Conservation (phyloP, 139 green algal species). For the Chlorella sp. region DNA sequence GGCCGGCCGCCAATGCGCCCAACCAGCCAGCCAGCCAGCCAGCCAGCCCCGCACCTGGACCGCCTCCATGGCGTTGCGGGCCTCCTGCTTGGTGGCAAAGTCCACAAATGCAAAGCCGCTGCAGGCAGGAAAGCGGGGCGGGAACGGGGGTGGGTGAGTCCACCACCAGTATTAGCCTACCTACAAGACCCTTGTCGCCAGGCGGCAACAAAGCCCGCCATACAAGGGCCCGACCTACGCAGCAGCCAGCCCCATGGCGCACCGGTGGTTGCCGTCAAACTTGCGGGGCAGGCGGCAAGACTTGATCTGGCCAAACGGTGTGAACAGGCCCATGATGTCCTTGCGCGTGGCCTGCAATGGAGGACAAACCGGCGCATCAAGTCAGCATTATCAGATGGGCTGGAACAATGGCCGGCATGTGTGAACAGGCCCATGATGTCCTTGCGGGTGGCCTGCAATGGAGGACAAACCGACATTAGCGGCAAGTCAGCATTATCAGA, state of each 20-base stretch:
- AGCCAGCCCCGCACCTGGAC: conserved; percentile 55
- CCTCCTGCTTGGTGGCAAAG: conserved; percentile 84
- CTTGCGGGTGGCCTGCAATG: conserved; percentile 80
- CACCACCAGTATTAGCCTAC: too few species aligned
- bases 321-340: conserved; percentile 91
- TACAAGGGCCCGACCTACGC: not conserved
- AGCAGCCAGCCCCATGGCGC: not conserved
- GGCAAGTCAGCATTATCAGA: too few species aligned
- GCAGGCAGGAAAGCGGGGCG: conserved; percentile 3
- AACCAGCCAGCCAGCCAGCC: too few species aligned
- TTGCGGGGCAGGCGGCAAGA: conserved; percentile 94
- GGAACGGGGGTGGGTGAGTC: not conserved
- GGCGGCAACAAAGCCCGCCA: not conserved
- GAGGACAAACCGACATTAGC: too few species aligned
- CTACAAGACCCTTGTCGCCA: not conserved
- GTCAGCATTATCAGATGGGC: too few species aligned
- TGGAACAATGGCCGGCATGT: too few species aligned
- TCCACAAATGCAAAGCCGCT: conserved; percentile 93
- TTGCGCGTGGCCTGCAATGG: conserved; percentile 81
- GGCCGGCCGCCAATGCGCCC: too few species aligned
- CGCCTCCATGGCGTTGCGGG: conserved; percentile 59
- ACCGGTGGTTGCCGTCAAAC: conserved; percentile 95
- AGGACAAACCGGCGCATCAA: too few species aligned
- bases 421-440: conserved; percentile 91
- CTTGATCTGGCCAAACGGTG: conserved; percentile 95